Base-by-base conservation (phyloP, 1,284 basidiomycete genomes). In the Ustilago nuda region DNA sequence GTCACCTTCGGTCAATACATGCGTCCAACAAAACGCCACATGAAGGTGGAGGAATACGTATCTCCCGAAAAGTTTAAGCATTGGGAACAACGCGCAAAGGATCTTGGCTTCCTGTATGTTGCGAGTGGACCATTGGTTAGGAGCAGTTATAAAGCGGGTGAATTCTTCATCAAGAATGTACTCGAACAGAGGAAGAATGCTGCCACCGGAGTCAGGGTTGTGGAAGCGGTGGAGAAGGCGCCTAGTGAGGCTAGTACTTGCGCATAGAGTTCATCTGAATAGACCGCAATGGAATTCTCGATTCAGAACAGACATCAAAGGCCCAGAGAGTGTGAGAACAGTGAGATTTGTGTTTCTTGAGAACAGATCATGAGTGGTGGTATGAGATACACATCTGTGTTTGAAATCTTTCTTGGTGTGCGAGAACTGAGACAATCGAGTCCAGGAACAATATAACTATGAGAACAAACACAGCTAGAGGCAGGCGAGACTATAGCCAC, bases 1-100 rank as follows among this genome's bases (percentile, higher is more conserved):
- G 95, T 99, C 36, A 99, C 97, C 0, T 98, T 99, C 85, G 97
- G 97, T 1, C 97, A 99, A 88, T 99, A 99, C 87, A 99, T 99
- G 97, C 92, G 97, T 52, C 97, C 97, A 1, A 99, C 97, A 2
- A 99, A 99, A 87, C 90, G 92, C 37, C 97, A 99, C 87, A 99
- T 99, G 97, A 99, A 98, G 87, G 97, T 99, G 8, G 92, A 94
- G 78, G 92, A 94, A 27, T 99, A 99, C 83, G 94, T 99, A 17
- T 90, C 93, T 72, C 97, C 97, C 0, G 90, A 91, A 2, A 95
- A 98, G 86, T 99, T 98, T 82, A 92, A 93, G 65, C 88, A 90
- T 67, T 99, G 96, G 96, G 94, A 93, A 86, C 88, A 90, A 79
- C 88, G 92, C 15, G 96, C 97, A 12, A 94, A 98, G 84, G 90